These are phyloP conservation scores for Peronosclerospora sorghi DNA, from an alignment of 352 stramenopile species.

Conservation along the genomic window DNA sequence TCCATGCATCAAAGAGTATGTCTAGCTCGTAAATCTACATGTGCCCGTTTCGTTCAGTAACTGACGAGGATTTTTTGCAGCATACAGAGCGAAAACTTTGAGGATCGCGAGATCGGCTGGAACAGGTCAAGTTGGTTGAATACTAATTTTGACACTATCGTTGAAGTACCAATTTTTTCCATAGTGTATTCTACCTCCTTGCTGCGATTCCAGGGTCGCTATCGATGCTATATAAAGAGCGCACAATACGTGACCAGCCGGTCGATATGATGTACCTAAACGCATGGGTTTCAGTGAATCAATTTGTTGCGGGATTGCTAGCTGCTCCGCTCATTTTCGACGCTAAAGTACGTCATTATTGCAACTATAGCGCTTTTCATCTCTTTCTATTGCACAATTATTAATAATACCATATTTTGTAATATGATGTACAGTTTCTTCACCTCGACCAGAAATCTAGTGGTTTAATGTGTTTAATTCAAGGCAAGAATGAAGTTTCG, in stretches of 20 bases:
- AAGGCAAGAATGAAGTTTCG: no score
- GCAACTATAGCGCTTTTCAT: no score
- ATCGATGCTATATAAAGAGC: no score
- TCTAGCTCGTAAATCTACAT: background rate
- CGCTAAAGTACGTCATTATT: no score
- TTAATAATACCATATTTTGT: conserved; percentile 57
- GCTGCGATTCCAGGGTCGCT: no score
- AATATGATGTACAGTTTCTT: no score
- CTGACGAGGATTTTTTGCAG: conserved; percentile 19
- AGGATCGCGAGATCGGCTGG: conserved; percentile 68
- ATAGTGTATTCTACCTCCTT: conserved; percentile 62
- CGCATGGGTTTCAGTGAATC: no score
- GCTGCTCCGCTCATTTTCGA: conserved; percentile 72
- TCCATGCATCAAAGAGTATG: conserved; percentile 70
- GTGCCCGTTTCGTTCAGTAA: background rate
- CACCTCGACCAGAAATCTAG: no score
- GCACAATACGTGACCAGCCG: no score
- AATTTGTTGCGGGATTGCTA: conserved; percentile 65
- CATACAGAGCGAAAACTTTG: conserved; percentile 43
- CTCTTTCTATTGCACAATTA: conserved; percentile 73
- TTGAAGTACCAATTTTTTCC: conserved; percentile 1
- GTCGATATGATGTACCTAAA: no score
- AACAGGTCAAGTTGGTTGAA: conserved; percentile 43
- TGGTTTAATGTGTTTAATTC: no score
- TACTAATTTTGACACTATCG: background rate